Base-by-base conservation (phyloP, 2,329 filamentous ascomycete genomes). In the Ceratocystis albifundus region DNA sequence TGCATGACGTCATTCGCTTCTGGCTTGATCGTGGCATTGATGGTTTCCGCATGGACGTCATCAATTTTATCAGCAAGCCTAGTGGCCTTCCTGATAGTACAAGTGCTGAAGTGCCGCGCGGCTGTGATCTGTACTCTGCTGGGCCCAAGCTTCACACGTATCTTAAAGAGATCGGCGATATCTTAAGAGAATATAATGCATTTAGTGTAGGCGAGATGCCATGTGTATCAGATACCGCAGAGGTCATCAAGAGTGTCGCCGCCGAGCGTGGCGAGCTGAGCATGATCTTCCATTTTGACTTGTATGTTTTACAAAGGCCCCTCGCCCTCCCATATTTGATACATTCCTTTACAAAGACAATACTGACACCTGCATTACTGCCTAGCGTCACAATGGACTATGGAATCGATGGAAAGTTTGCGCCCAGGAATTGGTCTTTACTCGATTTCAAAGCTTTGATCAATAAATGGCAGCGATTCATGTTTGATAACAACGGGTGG, bases 221-320 rank as follows among this genome's bases (percentile, higher is more conserved):
- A 2, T 77, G 76, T 65, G 75, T 78, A 17, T 71, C 75, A n/a
- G 76, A 78, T 61, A 74, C 76, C 50, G 70, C 73, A 10, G 74
- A 79, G 69, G 67, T 80, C 41, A 78, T 80, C 67, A 75, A 76
- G 67, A 76, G 75, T 5, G 84, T 88, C 1, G 78, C 78, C 2
- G 80, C 78, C 25, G 80, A 82, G 63, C 78, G 81, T 17, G 78
- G 79, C 41, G 84, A 88, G 71, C 74, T 89, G 57, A 85, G 82
- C 72, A 89, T 89, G 85, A 85, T 89, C 45, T 89, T 89, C 74
- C 83, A 88, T 70, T 89, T 89, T 71, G 86, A 88, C 67, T 77
- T 84, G 65, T 66, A 59, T 4, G 48, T 20, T 50, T 50, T 50
- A 50, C 48, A 20, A 8, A 20, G 20, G 48, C 44, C 79, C 81